phyloP scores from a whole-genome alignment of 2,329 filamentous ascomycete genomes.

The Neopestalotiopsis sp. region DNA sequence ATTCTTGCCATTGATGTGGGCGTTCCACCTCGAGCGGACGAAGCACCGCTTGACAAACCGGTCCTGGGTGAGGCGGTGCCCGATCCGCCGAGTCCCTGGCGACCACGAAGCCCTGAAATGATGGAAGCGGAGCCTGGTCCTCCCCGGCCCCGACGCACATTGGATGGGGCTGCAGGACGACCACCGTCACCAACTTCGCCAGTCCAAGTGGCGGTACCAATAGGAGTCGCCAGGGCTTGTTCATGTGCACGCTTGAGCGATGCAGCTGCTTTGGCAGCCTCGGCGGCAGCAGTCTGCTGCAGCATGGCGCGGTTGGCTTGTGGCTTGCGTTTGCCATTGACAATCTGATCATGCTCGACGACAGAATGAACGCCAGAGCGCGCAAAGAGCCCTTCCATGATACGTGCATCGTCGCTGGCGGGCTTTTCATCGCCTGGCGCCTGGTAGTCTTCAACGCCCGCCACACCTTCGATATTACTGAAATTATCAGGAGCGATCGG shows the following conservation, averaged over 20 bases:
- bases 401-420: slow-evolving; percentile 68
- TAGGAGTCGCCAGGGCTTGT: slow-evolving; percentile 72
- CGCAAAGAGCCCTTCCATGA: slow-evolving; percentile 90
- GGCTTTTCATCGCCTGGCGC: slow-evolving; percentile 56
- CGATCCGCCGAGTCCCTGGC: slow-evolving; percentile 49
- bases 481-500: slow-evolving; percentile 33
- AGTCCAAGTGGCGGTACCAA: slow-evolving; percentile 93
- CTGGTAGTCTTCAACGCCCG: slow-evolving; percentile 34
- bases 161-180: slow-evolving; percentile 56
- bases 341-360: slow-evolving; percentile 89
- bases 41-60: slow-evolving; percentile 26
- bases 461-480: slow-evolving; percentile 38
- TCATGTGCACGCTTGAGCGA: slow-evolving; percentile 77
- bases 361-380: slow-evolving; percentile 87
- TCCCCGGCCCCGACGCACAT: slow-evolving; percentile 50
- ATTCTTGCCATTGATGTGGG: slow-evolving; percentile 48
- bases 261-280: slow-evolving; percentile 78
- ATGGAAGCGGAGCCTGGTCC: slow-evolving; percentile 60
- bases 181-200: slow-evolving; percentile 82
- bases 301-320: slow-evolving; percentile 80
- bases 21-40: slow-evolving; percentile 21
- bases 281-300: slow-evolving; percentile 78
- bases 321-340: slow-evolving; percentile 75
- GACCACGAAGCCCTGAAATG: slow-evolving; percentile 60
- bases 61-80: not conserved